phyloP scores from a whole-genome alignment of 2,329 filamentous ascomycete genomes.

The Hymenoscyphus albidus region DNA sequence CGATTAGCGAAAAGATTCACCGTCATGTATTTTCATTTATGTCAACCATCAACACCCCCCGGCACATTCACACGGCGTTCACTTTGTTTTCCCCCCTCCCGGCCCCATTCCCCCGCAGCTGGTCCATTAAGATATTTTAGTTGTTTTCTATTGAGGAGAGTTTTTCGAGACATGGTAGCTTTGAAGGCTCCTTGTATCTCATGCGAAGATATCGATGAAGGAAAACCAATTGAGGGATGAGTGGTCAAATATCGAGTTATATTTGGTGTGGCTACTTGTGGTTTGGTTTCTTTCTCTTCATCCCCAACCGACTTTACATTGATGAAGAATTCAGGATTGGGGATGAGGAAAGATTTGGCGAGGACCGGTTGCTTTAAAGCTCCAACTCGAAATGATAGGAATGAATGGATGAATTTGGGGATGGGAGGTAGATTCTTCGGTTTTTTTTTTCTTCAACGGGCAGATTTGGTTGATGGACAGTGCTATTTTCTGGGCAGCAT shows the following conservation, averaged over 20 bases:
- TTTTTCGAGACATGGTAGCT: conserved; percentile 34
- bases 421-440: neutral
- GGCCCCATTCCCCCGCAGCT: conserved; percentile 19
- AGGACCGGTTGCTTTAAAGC: conserved; percentile 36
- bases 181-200: conserved; percentile 11
- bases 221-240: neutral
- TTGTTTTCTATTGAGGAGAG: conserved; percentile 16
- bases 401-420: conserved; percentile 4
- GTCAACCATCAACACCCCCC: conserved; percentile 22
- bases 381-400: conserved; percentile 24
- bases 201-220: neutral
- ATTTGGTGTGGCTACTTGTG: neutral
- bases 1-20: conserved; percentile 38
- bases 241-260: neutral
- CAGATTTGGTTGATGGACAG: conserved; percentile 1
- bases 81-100: neutral
- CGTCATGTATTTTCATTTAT: conserved; percentile 36
- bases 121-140: conserved; percentile 17
- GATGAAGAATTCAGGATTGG: neutral
- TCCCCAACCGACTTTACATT: neutral
- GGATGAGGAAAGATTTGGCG: neutral
- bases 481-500: neutral
- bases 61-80: conserved; percentile 33
- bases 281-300: neutral
- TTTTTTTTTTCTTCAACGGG: neutral